A percentile compares a stretch with the other conserved stretches of the same genome.
phyloP scores from a whole-genome alignment of 2,329 filamentous ascomycete genomes.

The Alternaria longipes region DNA sequence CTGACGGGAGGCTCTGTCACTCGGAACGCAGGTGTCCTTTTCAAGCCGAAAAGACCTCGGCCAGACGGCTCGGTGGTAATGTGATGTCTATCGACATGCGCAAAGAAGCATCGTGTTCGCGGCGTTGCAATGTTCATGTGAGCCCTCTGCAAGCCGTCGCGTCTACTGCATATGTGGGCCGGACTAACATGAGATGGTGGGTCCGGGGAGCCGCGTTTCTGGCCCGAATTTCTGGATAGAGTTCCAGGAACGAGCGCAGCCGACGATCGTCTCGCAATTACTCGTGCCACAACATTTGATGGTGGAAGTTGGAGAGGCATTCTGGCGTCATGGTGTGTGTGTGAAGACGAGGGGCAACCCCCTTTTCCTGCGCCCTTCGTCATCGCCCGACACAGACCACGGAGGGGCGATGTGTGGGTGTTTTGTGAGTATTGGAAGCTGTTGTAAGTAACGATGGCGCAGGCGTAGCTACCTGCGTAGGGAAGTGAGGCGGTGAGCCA shows the following conservation, averaged over 20 bases:
- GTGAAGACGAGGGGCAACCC: constrained; percentile 28
- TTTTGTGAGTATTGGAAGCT: constrained; percentile 13
- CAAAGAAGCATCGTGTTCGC: constrained; percentile 11
- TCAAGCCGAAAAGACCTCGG: constrained; percentile 8
- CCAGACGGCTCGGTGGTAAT: constrained; percentile 10
- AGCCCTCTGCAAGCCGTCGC: constrained; percentile 18
- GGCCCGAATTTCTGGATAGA: constrained; percentile 45
- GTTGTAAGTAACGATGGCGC: constrained; percentile 30
- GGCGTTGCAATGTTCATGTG: constrained; percentile 4
- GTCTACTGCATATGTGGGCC: constrained; percentile 32
- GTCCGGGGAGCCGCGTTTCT: constrained; percentile 49
- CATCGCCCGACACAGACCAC: constrained; percentile 33
- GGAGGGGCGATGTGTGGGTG: constrained; percentile 22
- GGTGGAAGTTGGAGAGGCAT: constrained; percentile 27
- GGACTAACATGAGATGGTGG: constrained; percentile 16
- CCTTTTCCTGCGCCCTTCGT: constrained; percentile 37
- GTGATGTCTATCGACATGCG: neutral
- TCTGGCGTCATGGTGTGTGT: constrained; percentile 34
- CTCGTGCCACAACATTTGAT: constrained; percentile 34
- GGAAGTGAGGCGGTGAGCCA: constrained; percentile 39
- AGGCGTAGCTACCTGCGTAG: constrained; percentile 3
- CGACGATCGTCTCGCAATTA: constrained; percentile 46
- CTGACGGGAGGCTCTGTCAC: constrained; percentile 14
- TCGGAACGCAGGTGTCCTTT: constrained; percentile 10
- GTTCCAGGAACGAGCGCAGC: constrained; percentile 48